Base-by-base conservation (phyloP, 257 asterid genomes). In the Phtheirospermum japonicum region DNA sequence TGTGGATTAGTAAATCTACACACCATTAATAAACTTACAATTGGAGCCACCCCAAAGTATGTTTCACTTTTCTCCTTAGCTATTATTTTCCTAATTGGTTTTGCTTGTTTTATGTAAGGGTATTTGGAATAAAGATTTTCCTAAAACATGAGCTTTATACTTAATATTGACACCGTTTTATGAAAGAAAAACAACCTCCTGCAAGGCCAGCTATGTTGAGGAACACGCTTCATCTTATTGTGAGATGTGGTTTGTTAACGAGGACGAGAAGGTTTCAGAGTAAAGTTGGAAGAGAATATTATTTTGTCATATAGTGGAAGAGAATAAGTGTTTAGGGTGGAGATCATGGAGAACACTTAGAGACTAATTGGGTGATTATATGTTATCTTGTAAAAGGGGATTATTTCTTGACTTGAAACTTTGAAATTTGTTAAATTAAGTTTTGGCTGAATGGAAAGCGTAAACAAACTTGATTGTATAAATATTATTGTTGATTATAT, bases 21-120 rank as follows among this genome's bases (percentile, higher is more conserved):
- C 52, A 61, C 49, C 62, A 76, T 83, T 37, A 67, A 50, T 67
- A 87, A 80, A 78, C 93, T 90, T 52, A 88, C 87, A 46, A 70
- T 87, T 54, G 97, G 95, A 79, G 84, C 94, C 51, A 64, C 73
- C 53, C 89, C 95, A 17, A 85, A 73, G 97, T 90, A 88, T 26
- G 77, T 58, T 65, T 70, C 70, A 13, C 57, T 75, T 65, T 66
- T 50, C 37, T 68, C 61, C 23, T 40, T 23, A 16, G 36, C 70
- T 69, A 65, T 40, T 9, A 1, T 40, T 0, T 4, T 34, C 40
- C 49, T 9, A 1, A 42, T 36, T 36, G 42, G 42, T 36, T 36
- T 36, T 36, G 7, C 10, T 36, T 36, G 42, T 36, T 36, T 36
- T 36, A 1, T 6, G 42, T 36, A 36, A 36, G 42, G 42, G 4